phyloP scores from a whole-genome alignment of 2,329 filamentous ascomycete genomes.

The Orbilia quercus region DNA sequence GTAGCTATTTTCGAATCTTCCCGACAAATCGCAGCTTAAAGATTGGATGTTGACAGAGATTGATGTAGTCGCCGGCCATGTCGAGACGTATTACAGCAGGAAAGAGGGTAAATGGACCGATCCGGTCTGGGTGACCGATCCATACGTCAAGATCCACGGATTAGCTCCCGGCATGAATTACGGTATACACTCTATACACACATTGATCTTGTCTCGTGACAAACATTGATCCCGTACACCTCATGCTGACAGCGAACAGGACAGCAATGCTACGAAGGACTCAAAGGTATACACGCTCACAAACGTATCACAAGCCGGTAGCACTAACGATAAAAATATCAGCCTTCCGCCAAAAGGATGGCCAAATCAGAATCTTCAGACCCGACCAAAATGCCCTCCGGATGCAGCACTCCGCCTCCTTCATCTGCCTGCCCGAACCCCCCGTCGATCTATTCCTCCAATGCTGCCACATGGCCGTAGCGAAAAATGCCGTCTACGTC shows the following conservation, averaged over 20 bases:
- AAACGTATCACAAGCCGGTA: background rate
- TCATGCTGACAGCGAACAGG: constrained; percentile 62
- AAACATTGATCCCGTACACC: background rate
- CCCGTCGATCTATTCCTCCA: constrained; percentile 80
- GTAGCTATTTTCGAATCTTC: constrained; percentile 65
- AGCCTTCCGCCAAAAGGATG: constrained; percentile 82
- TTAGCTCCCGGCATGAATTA: constrained; percentile 97
- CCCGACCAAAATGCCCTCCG: constrained; percentile 84
- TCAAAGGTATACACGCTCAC: constrained; percentile 71
- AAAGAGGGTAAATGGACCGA: constrained; percentile 80
- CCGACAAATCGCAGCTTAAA: constrained; percentile 2
- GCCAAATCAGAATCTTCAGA: constrained; percentile 86
- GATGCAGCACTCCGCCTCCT: constrained; percentile 84
- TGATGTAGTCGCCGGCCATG: constrained; percentile 83
- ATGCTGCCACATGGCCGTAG: constrained; percentile 82
- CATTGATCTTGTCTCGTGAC: too few species aligned
- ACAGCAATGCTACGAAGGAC: constrained; percentile 97
- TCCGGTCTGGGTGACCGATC: constrained; percentile 82
- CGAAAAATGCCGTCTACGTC: constrained; percentile 88
- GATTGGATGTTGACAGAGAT: constrained; percentile 8
- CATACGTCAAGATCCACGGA: constrained; percentile 88
- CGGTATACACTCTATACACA: constrained; percentile 65
- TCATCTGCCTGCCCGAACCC: constrained; percentile 83
- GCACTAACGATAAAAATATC: background rate
- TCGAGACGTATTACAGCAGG: constrained; percentile 84